A percentile compares a stretch with the other conserved stretches of the same genome.
Conservation (phyloP, 2,329 filamentous ascomycete genomes). For the Cladosporium sp. region DNA sequence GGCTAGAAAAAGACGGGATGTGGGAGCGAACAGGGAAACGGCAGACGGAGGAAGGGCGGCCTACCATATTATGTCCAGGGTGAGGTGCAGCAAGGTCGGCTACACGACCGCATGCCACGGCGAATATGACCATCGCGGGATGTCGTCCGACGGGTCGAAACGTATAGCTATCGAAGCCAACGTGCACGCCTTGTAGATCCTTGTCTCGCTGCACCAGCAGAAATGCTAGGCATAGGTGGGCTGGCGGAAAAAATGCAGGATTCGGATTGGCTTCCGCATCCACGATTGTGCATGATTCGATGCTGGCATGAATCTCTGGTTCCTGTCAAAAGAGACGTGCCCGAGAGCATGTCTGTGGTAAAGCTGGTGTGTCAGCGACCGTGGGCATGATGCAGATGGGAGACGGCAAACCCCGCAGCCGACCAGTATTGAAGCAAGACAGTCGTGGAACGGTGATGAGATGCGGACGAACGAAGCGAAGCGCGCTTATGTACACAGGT, state of each 20-base stretch:
- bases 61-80: slow-evolving; percentile 11
- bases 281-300: too few species aligned
- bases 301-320: too few species aligned
- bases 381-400: neutral
- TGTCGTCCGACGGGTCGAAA: neutral
- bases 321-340: too few species aligned
- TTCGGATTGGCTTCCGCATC: too few species aligned
- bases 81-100: slow-evolving; percentile 3
- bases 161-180: neutral
- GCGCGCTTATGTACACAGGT: neutral
- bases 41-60: slow-evolving; percentile 9
- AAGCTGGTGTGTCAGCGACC: neutral
- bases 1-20: slow-evolving; percentile 13
- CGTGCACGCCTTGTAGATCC: too few species aligned
- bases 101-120: slow-evolving; percentile 7
- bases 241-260: too few species aligned
- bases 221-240: too few species aligned
- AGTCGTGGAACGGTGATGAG: slow-evolving; percentile 20
- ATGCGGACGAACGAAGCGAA: slow-evolving; percentile 5
- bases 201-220: too few species aligned
- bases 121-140: neutral
- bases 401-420: slow-evolving; percentile 1
- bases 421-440: neutral
- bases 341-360: too few species aligned
- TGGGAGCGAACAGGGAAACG: slow-evolving; percentile 14